Percentiles rank a stretch among this genome's conserved stretches.
These are phyloP conservation scores for Ophiostoma novo-ulmi DNA, from an alignment of 2,329 filamentous ascomycete genomes.

Conservation along the genomic window DNA sequence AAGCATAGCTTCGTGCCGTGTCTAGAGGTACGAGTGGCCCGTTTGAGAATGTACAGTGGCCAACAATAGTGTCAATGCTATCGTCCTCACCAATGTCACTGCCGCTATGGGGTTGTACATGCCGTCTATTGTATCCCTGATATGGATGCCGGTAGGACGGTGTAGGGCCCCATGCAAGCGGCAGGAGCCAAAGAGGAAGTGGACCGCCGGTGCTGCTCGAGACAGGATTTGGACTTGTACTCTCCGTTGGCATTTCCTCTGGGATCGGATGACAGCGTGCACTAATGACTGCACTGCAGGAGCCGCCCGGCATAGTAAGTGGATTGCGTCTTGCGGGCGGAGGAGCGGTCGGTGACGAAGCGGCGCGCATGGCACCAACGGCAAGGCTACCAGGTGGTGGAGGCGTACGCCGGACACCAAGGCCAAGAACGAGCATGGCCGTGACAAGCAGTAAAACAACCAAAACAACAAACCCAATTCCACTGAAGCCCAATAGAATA, in stretches of 20 bases:
- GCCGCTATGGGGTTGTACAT: background rate
- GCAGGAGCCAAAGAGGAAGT: slow-evolving; percentile 34
- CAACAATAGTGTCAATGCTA: slow-evolving; percentile 29
- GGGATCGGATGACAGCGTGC: slow-evolving; percentile 43
- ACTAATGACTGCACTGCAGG: slow-evolving; percentile 50
- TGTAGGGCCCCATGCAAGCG: slow-evolving; percentile 46
- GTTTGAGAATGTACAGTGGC: slow-evolving; percentile 44
- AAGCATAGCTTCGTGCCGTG: slow-evolving; percentile 39
- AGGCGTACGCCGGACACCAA: slow-evolving; percentile 41
- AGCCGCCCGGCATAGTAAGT: slow-evolving; percentile 43
- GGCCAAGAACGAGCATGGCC: slow-evolving; percentile 34
- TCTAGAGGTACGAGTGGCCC: slow-evolving; percentile 36
- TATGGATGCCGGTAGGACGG: slow-evolving; percentile 32
- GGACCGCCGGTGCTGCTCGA: slow-evolving; percentile 15
- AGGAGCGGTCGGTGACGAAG: background rate
- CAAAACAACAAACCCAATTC: slow-evolving; percentile 40
- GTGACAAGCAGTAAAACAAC: slow-evolving; percentile 39
- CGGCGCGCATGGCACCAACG: background rate
- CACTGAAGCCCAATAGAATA: slow-evolving; percentile 41
- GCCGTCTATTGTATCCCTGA: slow-evolving; percentile 30
- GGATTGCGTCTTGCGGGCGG: slow-evolving; percentile 41
- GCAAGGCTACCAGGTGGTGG: background rate
- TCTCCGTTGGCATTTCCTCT: slow-evolving; percentile 26
- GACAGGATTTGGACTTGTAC: slow-evolving; percentile 25
- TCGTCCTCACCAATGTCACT: slow-evolving; percentile 9